phyloP scores from a whole-genome alignment of 495 filamentous ascomycete species.

The Penicillium antarcticum region DNA sequence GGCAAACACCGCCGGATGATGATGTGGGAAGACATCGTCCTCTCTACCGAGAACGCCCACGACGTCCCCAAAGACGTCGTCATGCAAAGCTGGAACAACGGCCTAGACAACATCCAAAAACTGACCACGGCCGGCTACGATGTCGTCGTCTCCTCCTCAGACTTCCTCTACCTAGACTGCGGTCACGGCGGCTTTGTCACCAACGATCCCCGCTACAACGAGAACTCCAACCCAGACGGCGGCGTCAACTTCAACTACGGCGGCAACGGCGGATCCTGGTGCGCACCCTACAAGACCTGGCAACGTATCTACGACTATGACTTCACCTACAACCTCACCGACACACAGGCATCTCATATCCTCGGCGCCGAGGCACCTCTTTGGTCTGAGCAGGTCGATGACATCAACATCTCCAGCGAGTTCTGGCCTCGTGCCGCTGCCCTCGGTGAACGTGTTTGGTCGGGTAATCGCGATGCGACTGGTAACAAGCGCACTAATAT shows the following conservation, averaged over 20 bases:
- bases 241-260: constrained; percentile 52
- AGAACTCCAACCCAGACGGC: constrained; percentile 42
- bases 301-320: constrained; percentile 61
- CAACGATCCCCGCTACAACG: constrained; percentile 54
- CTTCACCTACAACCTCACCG: constrained; percentile 49
- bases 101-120: constrained; percentile 48
- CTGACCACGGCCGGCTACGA: constrained; percentile 51
- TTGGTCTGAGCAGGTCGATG: constrained; percentile 56
- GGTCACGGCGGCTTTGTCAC: constrained; percentile 51
- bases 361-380: constrained; percentile 50
- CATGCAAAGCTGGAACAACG: constrained; percentile 55
- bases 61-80: constrained; percentile 50
- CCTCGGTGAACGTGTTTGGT: constrained; percentile 52
- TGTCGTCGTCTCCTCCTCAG: constrained; percentile 50
- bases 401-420: constrained; percentile 42
- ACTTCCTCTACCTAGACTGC: constrained; percentile 58
- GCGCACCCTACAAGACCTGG: constrained; percentile 59
- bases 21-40: constrained; percentile 56
- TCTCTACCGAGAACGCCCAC: constrained; percentile 39
- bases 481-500: constrained; percentile 49
- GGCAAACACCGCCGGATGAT: constrained; percentile 42
- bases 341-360: constrained; percentile 39
- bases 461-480: constrained; percentile 45
- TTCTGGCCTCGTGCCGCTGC: constrained; percentile 58
- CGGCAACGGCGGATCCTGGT: constrained; percentile 54